Evolutionary conservation across 306 rosid genomes (phyloP).

Genomic region (Cicer pinnatifidum): DNA sequence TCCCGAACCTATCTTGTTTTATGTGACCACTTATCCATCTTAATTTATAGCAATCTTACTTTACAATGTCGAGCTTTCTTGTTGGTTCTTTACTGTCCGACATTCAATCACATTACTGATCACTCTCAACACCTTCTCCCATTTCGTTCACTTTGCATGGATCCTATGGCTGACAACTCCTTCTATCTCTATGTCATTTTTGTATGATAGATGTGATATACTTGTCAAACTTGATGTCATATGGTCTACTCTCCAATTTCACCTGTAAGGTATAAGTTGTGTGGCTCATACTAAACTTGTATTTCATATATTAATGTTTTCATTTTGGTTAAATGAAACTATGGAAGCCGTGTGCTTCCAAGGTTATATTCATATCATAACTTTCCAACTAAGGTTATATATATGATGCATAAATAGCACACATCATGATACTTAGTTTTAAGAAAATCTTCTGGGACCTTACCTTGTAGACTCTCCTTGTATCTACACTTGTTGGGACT

Average conservation of each 20-base stretch:
- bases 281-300: not conserved
- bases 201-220: not conserved
- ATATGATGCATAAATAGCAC: not conserved
- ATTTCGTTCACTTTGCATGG: not conserved
- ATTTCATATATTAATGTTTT: slow-evolving; percentile 3
- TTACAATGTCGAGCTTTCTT: not conserved
- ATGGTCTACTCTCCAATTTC: not conserved
- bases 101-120: no score
- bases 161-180: slow-evolving; percentile 2
- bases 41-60: not conserved
- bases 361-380: not conserved
- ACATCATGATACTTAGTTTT: not conserved
- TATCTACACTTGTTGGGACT: not conserved
- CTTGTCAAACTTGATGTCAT: not conserved
- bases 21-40: not conserved
- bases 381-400: not conserved
- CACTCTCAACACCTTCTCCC: not conserved
- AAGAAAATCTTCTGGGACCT: not conserved
- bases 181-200: not conserved
- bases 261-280: not conserved
- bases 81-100: not conserved
- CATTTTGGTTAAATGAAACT: not conserved
- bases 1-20: not conserved
- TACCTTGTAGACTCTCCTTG: not conserved
- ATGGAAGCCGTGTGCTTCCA: not conserved